Conservation (phyloP, 2,329 filamentous ascomycete species). For the Colletotrichum salicis region DNA sequence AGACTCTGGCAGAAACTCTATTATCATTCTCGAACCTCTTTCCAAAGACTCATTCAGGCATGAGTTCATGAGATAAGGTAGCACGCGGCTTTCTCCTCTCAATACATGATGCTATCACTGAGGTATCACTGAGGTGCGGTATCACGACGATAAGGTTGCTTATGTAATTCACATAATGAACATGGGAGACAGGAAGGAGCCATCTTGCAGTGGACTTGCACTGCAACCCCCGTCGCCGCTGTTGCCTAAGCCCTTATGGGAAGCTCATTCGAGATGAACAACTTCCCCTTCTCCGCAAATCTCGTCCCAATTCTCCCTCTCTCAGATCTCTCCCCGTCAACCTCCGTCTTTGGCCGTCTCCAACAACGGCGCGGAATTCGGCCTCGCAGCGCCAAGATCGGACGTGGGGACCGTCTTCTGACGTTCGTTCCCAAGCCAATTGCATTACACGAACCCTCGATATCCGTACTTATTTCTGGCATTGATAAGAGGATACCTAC, state of each 20-base stretch:
- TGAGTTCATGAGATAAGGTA: not conserved
- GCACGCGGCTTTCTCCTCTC: no score
- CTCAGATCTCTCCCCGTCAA: not conserved
- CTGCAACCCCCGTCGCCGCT: not conserved
- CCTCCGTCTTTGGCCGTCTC: not conserved
- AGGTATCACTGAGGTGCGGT: not conserved
- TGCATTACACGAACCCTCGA: not conserved
- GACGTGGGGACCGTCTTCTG: not conserved
- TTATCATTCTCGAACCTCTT: not conserved
- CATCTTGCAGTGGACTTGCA: not conserved
- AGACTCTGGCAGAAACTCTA: not conserved
- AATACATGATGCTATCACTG: no score
- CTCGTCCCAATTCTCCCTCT: not conserved
- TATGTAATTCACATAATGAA: not conserved
- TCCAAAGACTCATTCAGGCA: not conserved
- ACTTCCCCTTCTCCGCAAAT: not conserved
- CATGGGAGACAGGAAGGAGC: not conserved
- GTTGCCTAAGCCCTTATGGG: not conserved
- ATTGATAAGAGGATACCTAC: not conserved
- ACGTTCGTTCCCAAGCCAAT: not conserved
- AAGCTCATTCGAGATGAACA: conserved; percentile 3
- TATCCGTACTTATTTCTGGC: no score
- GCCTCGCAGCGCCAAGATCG: not conserved
- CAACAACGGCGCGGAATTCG: not conserved
- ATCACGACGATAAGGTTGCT: not conserved